Base-by-base conservation (phyloP, 768 basidiomycete genomes). In the Podaxis sp. region DNA sequence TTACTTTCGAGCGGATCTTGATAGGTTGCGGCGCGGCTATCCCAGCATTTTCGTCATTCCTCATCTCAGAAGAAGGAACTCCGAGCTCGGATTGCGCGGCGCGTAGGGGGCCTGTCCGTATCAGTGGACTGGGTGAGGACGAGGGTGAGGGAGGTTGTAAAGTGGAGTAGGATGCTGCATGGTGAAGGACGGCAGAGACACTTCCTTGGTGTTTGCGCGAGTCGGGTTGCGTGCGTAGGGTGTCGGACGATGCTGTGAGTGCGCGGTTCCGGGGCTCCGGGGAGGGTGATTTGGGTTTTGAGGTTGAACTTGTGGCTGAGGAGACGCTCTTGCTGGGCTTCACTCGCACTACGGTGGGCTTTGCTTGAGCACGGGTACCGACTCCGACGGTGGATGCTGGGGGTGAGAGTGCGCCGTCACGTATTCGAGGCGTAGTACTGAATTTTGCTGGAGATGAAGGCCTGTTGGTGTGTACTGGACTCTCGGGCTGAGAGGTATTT, bases 1-100 rank as follows among this genome's bases (percentile, higher is more conserved):
- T 82, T 26, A 90, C 79, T 69, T 85, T 90, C 19, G 89, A 83
- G 72, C 83, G 89, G 65, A 92, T 81, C 68, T 77, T 79, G 38
- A 75, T 67, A 1, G 75, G 64, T 2, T 74, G 76, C 2, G 75
- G 70, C 19, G 68, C 67, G 28, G 69, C 66, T 17, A 59, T 58
- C 13, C 57, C 62, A 26, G 59, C 67, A 13, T 63, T 63, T 38
- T 66, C 58, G 52, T 71, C 64, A 42, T 15, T 33, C 33, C 33
- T 26, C 42, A 2, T 4, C 8, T 28, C 51, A 26, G 7, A 17
- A 4, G 52, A 42, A 13, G 59, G 26, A 28, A 28, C 28, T 9
- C 52, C 39, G 19, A 53, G 59, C 36, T 61, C 59, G 7, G 52
- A 53, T 42, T 61, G 59, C 3, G 52, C 59, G 44, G 44, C 24